Evolutionary conservation across 2,329 filamentous ascomycete species (phyloP), one percentile per base, ranked within the genome.

Genomic region (Paraphoma sp.): DNA sequence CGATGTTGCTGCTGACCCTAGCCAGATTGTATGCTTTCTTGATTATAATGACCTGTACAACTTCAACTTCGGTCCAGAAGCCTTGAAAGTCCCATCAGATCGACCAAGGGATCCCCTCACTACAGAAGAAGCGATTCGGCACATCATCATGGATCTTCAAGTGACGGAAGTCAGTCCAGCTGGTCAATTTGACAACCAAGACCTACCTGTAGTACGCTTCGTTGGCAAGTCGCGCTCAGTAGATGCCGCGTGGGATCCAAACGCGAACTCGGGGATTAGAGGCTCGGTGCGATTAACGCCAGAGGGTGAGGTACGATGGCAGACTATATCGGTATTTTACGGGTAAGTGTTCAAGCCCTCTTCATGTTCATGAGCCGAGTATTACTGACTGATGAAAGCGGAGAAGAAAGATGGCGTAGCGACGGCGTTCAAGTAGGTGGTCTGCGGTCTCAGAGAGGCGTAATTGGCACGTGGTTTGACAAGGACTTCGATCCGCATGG

Each of bases 391-490:
- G 51, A 44, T 56, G 52, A 82, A 60, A 78, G 83, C 63, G 87
- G 88, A 46, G 82, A 90, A 62, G 87, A 90, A 67, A 80, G 89
- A 18, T 93, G 90, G 91, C 83, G 86, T n/a, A 90, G 87, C 67
- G 91, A 94, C 76, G 86, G 89, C 8, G 81, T 93, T 6, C 91
- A 94, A 73, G 75, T 93, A 5, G 90, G 90, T 10, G 91, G 90
- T 0, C 66, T 86, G 1, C 77, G 80, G 47, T 88, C 87, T 6
- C 86, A 84, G 6, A 82, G 89, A 7, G 90, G 90, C 1, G 86
- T 92, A 0, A 69, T 92, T 1, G 90, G 91, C 0, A 88, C 86
- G 49, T 94, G 91, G 91, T 93, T 92, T 67, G 89, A 92, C 66
- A 88, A 87, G 64, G 86, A 92, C 71, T 88, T 85, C 64, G 87